These are phyloP conservation scores for Floccularia luteovirens DNA, from an alignment of 768 basidiomycete genomes.

Conservation along the genomic window DNA sequence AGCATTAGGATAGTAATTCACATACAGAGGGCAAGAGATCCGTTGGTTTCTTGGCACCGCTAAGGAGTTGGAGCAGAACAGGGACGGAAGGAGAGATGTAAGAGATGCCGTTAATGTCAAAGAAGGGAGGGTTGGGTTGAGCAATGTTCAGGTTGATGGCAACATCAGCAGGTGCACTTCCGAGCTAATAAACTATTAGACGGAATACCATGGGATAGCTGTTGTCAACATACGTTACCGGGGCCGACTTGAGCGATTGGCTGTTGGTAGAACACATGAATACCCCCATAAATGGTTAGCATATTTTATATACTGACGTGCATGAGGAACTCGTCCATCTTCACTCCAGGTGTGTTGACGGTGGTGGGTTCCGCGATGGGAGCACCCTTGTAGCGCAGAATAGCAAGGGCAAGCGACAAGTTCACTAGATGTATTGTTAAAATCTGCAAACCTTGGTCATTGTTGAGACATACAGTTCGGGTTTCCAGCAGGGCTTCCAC, in stretches of 20 bases:
- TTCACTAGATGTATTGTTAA: slow-evolving; percentile 10
- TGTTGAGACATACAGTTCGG: slow-evolving; percentile 13
- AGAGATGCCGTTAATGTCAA: slow-evolving; percentile 20
- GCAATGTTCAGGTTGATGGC: slow-evolving; percentile 14
- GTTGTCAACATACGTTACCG: slow-evolving; percentile 8
- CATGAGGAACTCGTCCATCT: slow-evolving; percentile 19
- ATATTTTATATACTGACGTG: slow-evolving; percentile 12
- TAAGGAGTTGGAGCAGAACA: slow-evolving; percentile 45
- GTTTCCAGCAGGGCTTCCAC: slow-evolving; percentile 15
- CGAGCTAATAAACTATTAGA: slow-evolving; percentile 6
- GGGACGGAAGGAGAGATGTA: slow-evolving; percentile 35
- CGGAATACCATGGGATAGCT: background rate
- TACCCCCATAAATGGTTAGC: background rate
- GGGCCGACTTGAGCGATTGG: slow-evolving; percentile 9
- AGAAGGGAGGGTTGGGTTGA: slow-evolving; percentile 23
- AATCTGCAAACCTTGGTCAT: background rate
- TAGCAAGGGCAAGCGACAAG: slow-evolving; percentile 23
- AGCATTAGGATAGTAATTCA: background rate
- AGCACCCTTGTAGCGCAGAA: slow-evolving; percentile 29
- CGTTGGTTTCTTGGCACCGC: slow-evolving; percentile 34
- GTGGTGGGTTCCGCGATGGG: slow-evolving; percentile 21
- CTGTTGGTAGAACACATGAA: slow-evolving; percentile 1
- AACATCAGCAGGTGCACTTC: slow-evolving; percentile 12
- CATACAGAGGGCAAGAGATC: slow-evolving; percentile 34
- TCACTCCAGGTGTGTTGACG: slow-evolving; percentile 11